A percentile compares a stretch with the other conserved stretches of the same genome.
Conservation (phyloP, 257 asterid species). For the Fraxinus excelsior region DNA sequence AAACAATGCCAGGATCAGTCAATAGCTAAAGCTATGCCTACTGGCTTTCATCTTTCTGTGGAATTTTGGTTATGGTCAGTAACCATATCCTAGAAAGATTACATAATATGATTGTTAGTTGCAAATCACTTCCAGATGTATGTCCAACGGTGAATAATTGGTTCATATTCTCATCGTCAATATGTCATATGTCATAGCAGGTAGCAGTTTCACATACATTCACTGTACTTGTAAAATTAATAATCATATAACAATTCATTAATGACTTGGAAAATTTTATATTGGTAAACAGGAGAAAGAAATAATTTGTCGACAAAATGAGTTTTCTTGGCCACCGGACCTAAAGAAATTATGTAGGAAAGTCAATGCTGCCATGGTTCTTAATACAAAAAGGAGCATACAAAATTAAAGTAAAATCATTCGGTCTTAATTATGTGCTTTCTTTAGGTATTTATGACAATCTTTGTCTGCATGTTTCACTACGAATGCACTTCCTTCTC, state of each 20-base stretch:
- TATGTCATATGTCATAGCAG: background rate
- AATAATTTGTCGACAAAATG: background rate
- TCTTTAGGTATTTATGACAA: background rate
- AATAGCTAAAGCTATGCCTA: background rate
- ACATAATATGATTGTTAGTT: background rate
- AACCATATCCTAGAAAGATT: background rate
- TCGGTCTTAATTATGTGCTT: background rate
- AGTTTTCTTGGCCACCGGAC: background rate
- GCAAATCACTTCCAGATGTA: background rate
- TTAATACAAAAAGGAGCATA: background rate
- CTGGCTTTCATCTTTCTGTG: background rate
- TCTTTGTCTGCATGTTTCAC: background rate
- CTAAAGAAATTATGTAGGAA: background rate
- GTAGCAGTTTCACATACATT: background rate
- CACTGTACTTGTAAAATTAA: background rate
- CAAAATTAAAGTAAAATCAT: background rate
- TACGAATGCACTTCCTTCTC: background rate
- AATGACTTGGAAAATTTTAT: background rate
- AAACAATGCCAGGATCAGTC: background rate
- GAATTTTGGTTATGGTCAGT: background rate
- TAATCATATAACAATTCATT: background rate
- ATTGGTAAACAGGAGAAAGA: background rate
- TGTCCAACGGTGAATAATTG: background rate
- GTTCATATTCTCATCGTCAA: background rate
- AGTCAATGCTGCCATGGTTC: background rate